Percentiles rank a stretch among this genome's conserved stretches.
These are phyloP conservation scores for Talaromyces sp. DNA, from an alignment of 2,329 filamentous ascomycete genomes.

Conservation along the genomic window DNA sequence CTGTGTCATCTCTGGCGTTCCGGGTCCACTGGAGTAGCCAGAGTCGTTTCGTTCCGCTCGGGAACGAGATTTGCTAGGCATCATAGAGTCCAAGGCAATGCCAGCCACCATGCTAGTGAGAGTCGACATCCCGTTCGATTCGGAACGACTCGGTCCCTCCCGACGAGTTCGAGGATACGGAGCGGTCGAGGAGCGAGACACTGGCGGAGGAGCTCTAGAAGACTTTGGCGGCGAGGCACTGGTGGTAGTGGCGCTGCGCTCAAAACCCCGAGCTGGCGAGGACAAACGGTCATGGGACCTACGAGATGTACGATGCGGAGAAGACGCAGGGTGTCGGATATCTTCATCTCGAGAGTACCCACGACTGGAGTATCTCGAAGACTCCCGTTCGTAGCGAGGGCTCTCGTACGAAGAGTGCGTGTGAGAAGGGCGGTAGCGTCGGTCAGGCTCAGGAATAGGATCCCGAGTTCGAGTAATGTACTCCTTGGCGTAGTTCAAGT, in stretches of 20 bases:
- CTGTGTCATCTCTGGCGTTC: conserved; percentile 34
- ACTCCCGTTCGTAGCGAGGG: conserved; percentile 23
- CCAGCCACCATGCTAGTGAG: conserved; percentile 3
- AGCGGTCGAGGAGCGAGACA: conserved; percentile 27
- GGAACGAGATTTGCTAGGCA: conserved; percentile 20
- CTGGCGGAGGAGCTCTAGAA: conserved; percentile 24
- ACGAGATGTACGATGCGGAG: conserved; percentile 22
- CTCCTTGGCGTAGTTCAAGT: conserved; percentile 25
- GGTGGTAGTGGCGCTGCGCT: conserved; percentile 27
- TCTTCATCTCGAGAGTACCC: conserved; percentile 21
- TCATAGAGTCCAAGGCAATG: conserved; percentile 14
- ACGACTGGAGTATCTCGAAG: conserved; percentile 22
- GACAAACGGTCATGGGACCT: conserved; percentile 27
- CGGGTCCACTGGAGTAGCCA: conserved; percentile 39
- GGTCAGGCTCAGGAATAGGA: conserved; percentile 19
- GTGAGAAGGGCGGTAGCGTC: conserved; percentile 25
- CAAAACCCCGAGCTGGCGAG: conserved; percentile 16
- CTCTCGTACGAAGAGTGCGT: conserved; percentile 23
- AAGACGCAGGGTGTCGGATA: conserved; percentile 9
- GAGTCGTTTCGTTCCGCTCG: conserved; percentile 37
- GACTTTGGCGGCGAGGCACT: conserved; percentile 28
- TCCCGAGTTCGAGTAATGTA: conserved; percentile 33
- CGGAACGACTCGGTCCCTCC: conserved; percentile 46
- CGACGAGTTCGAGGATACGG: conserved; percentile 24
- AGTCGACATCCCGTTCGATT: conserved; percentile 7